A percentile compares a stretch with the other conserved stretches of the same genome.
Conservation (phyloP, 192 early-diverging fungal species). For the Coemansia sp. region DNA sequence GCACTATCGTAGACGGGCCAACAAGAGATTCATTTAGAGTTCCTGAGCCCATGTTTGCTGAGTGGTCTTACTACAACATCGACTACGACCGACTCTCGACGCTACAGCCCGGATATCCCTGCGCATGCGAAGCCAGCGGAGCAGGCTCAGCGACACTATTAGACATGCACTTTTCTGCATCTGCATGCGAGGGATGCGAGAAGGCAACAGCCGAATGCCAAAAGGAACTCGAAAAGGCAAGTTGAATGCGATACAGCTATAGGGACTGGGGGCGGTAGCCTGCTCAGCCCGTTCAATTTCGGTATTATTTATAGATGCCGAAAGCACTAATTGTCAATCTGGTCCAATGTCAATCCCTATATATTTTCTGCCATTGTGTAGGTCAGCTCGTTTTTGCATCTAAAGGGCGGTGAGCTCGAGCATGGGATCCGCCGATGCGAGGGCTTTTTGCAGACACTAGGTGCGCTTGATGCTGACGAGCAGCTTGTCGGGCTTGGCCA, state of each 20-base stretch:
- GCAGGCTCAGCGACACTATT: too few relatives aligned
- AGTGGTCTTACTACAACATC: slow-evolving; percentile 47
- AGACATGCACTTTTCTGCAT: too few relatives aligned
- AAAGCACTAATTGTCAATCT: not conserved
- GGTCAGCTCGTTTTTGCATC: slow-evolving; percentile 36
- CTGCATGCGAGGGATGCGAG: slow-evolving; percentile 17
- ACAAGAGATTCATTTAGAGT: slow-evolving; percentile 16
- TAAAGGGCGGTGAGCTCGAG: slow-evolving; percentile 36
- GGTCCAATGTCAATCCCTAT: not conserved
- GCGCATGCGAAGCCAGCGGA: not conserved
- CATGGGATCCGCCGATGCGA: slow-evolving; percentile 35
- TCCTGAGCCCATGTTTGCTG: slow-evolving; percentile 39
- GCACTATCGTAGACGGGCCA: not conserved
- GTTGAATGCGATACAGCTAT: not conserved
- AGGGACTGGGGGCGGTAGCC: not conserved
- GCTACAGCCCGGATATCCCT: slow-evolving; percentile 10
- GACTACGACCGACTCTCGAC: slow-evolving; percentile 24
- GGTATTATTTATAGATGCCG: slow-evolving; percentile 1
- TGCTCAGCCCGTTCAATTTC: not conserved
- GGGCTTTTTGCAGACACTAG: slow-evolving; percentile 19
- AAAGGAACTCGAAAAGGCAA: slow-evolving; percentile 40
- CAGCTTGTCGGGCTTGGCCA: slow-evolving; percentile 40
- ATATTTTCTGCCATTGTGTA: slow-evolving; percentile 14
- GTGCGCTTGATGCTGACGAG: slow-evolving; percentile 21
- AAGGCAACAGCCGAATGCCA: slow-evolving; percentile 19